A percentile compares a stretch with the other conserved stretches of the same genome.
Conservation (phyloP, 768 basidiomycete genomes). For the Thelephora aurantiotincta region DNA sequence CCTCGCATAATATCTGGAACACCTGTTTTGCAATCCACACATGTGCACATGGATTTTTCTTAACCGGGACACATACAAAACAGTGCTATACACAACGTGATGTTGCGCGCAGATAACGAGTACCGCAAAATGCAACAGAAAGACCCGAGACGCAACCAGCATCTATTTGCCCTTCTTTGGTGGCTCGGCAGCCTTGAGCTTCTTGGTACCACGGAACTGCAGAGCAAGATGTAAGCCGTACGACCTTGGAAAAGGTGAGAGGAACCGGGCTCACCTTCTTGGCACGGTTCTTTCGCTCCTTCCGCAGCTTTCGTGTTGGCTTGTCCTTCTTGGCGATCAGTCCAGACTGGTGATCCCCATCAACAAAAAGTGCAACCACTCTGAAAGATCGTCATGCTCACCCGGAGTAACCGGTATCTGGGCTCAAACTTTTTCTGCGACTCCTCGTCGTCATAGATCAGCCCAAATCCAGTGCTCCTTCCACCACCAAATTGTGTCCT, state of each 20-base stretch:
- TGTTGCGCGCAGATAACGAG: slow-evolving; percentile 19
- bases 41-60: slow-evolving; percentile 21
- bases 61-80: slow-evolving; percentile 24
- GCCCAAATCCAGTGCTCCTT: slow-evolving; percentile 88
- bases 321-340: slow-evolving; percentile 69
- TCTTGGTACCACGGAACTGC: slow-evolving; percentile 91
- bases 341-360: slow-evolving; percentile 35
- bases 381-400: slow-evolving; percentile 27
- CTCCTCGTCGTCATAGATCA: slow-evolving; percentile 95
- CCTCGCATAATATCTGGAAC: too few relatives aligned
- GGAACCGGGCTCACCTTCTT: slow-evolving; percentile 71
- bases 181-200: slow-evolving; percentile 83
- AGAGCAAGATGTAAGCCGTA: slow-evolving; percentile 3
- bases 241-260: slow-evolving; percentile 5
- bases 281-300: slow-evolving; percentile 98
- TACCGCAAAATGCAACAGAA: slow-evolving; percentile 15
- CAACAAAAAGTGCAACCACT: background rate
- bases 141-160: slow-evolving; percentile 14
- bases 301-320: slow-evolving; percentile 92
- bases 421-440: slow-evolving; percentile 97
- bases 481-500: slow-evolving; percentile 97
- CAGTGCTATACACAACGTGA: slow-evolving; percentile 25
- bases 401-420: slow-evolving; percentile 85
- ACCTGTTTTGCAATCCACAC: background rate
- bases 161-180: slow-evolving; percentile 85